Evolutionary conservation across 768 basidiomycete genomes (phyloP), one percentile per base, ranked within the genome.

Genomic region (Tricholoma terreum): DNA sequence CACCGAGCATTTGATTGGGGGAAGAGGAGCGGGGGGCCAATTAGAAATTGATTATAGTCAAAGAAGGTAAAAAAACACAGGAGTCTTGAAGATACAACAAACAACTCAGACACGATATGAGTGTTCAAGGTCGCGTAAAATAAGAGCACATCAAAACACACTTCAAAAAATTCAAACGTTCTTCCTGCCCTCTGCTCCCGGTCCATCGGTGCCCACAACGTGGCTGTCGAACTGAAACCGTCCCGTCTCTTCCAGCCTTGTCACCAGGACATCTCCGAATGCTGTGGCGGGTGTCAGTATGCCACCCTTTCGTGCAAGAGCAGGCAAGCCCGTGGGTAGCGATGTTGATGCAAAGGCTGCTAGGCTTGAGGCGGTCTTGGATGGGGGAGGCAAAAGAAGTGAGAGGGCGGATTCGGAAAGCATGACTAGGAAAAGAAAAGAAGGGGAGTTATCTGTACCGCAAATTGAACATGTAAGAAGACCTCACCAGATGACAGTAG

Each of bases 281-380:
- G 90, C 94, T 4, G 83, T 84, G 71, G 87, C 83, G 0, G 94
- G 87, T 1, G 95, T 98, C 50, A 97, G 75, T 2, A 94, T 72
- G 1, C 95, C 94, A 11, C 94, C 94, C 46, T 76, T 70, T 50
- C 74, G 76, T 3, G 81, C 86, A 6, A 86, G 68, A 1, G 75
- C 61, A 0, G 92, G 82, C 1, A 94, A 80, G 1, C 57, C 65
- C 4, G 74, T 67, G 14, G 73, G 76, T 15, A 80, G 74, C 27
- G 76, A 65, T 11, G 60, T 59, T 22, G 68, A 67, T 11, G 55
- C 58, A 27, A 55, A 46, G 8, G 46, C 54, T 9, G 60, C 52
- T 30, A 27, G 17, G 15, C 17, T 31, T 2, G 52, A 30, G 38
- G 56, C 21, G 2, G 60, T 27, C 35, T 67, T 61, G 21, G 73